phyloP scores from a whole-genome alignment of 805 yeast genomes.

The Tetrapisispora iriomotensis region DNA sequence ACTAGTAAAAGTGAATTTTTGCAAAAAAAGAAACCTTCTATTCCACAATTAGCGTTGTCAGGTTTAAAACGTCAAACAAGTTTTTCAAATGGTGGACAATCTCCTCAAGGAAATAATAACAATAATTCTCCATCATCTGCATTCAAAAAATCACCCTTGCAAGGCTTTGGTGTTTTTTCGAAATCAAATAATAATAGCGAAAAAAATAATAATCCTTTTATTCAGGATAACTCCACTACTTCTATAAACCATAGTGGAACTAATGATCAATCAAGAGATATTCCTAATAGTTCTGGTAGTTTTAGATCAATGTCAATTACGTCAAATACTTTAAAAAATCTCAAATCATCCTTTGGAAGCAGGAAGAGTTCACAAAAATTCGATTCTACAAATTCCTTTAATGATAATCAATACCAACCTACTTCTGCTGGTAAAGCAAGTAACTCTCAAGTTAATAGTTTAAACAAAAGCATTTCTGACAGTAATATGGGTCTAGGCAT shows the following conservation, averaged over 20 bases:
- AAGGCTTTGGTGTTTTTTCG: slow-evolving; percentile 25
- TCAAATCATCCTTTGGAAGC: slow-evolving; percentile 30
- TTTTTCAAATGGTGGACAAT: slow-evolving; percentile 6
- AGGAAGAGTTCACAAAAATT: slow-evolving; percentile 39
- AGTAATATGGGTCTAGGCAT: slow-evolving; percentile 29
- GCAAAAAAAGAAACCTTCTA: slow-evolving; percentile 21
- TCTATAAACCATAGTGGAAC: neutral
- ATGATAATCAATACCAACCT: slow-evolving; percentile 8
- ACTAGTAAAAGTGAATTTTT: slow-evolving; percentile 11
- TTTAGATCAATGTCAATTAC: slow-evolving; percentile 30
- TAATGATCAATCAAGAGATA: slow-evolving; percentile 4
- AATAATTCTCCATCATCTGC: slow-evolving; percentile 8
- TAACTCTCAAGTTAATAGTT: slow-evolving; percentile 1
- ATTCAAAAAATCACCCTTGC: slow-evolving; percentile 26
- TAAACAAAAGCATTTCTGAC: slow-evolving; percentile 2
- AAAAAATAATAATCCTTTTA: neutral
- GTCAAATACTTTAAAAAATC: slow-evolving; percentile 26
- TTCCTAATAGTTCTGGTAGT: slow-evolving; percentile 3
- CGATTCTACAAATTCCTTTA: slow-evolving; percentile 27
- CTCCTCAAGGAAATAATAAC: slow-evolving; percentile 4
- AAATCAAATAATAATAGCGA: slow-evolving; percentile 23
- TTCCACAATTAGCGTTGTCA: slow-evolving; percentile 24
- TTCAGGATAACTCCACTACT: too few relatives aligned
- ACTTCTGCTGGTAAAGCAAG: neutral
- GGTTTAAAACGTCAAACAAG: slow-evolving; percentile 20